Conservation (phyloP, 2,329 filamentous ascomycete genomes). For the Orbilia oligospora region DNA sequence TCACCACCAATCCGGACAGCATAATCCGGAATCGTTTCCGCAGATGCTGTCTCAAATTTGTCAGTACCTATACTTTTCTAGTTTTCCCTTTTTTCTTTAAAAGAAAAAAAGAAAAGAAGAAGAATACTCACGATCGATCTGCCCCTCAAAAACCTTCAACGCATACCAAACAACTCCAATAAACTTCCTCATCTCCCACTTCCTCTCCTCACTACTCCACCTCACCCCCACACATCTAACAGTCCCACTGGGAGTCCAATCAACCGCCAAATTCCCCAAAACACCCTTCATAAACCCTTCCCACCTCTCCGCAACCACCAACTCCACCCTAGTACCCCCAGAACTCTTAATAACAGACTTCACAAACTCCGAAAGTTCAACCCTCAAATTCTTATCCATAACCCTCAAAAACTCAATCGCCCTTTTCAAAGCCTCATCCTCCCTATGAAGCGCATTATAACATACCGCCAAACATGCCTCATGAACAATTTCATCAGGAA, state of each 20-base stretch:
- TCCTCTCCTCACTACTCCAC: conserved; percentile 14
- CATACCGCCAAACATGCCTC: neutral
- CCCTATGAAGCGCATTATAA: neutral
- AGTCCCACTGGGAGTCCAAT: neutral
- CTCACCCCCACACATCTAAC: neutral
- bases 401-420: conserved; percentile 7
- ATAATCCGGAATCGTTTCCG: conserved; percentile 44
- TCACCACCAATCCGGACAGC: neutral
- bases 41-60: conserved; percentile 6
- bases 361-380: conserved; percentile 10
- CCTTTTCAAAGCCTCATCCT: neutral
- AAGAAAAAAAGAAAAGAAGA: neutral
- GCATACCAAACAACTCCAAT: conserved; percentile 42
- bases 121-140: conserved; percentile 13
- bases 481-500: neutral
- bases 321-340: conserved; percentile 16
- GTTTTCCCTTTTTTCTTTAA: too few relatives aligned
- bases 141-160: conserved; percentile 17
- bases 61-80: too few relatives aligned
- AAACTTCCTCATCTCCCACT: conserved; percentile 54
- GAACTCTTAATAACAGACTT: conserved; percentile 7
- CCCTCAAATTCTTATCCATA: neutral
- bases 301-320: neutral
- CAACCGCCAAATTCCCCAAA: neutral
- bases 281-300: neutral